Evolutionary conservation across 2,329 filamentous ascomycete genomes (phyloP), one percentile per base, ranked within the genome.

Genomic region (Passalora sequoiae): DNA sequence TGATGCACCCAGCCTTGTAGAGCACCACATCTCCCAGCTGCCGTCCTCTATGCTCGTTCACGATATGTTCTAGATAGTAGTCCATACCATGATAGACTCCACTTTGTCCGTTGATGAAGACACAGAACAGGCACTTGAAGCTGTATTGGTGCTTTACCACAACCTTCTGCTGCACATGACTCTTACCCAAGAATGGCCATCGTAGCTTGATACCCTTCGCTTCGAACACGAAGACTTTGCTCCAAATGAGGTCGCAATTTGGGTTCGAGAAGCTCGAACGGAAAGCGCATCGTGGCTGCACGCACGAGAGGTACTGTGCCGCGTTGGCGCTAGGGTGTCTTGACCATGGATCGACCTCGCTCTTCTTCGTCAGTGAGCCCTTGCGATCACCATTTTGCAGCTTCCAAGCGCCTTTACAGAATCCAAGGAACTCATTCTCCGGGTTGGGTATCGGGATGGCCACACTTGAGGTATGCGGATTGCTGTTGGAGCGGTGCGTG

Each of bases 81-180:
- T 66, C 59, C 1, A 70, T 54, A 17, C 66, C 66, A 6, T 64
- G 60, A 49, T 67, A 71, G 4, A 65, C 61, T 3, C 63, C 64
- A 4, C 63, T 56, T 4, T 58, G 58, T 25, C 57, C 58, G 2
- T 59, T 61, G 47, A 64, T 57, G 6, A 66, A 66, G 38, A 65
- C 67, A 50, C 71, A 74, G 49, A 73, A 74, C 17, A 72, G 62
- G 50, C 72, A 74, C 16, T 66, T 69, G 51, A 66, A 73, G 3
- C 54, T 60, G 39, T 57, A 61, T 22, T 57, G 46, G 30, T 57
- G 45, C 39, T 49, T 57, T 36, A 50, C 56, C 40, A 57, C 52
- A 40, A 59, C 54, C 17, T 59, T 57, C 33, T 63, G 65, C 43
- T 64, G 54, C 8, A 71, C 61, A 53, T 74, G 70, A 15, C 59